Evolutionary conservation across 1,284 basidiomycete genomes (phyloP), one percentile per base, ranked within the genome.

Genomic region (Neonothopanus nambi): DNA sequence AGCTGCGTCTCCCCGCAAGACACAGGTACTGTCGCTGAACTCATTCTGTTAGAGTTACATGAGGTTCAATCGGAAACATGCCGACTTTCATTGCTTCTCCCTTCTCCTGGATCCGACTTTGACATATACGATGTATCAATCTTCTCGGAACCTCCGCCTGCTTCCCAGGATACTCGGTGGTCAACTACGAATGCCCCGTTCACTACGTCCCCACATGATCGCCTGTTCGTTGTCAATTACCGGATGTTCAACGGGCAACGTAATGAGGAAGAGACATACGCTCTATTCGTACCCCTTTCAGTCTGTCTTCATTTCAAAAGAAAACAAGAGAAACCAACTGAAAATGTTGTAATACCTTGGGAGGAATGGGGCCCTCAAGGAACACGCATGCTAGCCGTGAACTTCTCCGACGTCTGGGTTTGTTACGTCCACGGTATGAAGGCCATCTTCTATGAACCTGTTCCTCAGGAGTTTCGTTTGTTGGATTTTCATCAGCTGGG

Each of bases 371-470:
- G 57, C 9, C 39, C 51, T 7, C 17, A 24, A 17, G 44, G 39
- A 20, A 51, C 54, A 35, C 55, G 54, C 17, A 20, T 55, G 13
- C 35, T 57, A 12, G 41, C 23, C 7, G 21, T 52, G 21, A 35
- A 30, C 44, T 48, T 54, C 28, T 46, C 54, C 13, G 55, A 51
- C 18, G 33, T 46, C 23, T 61, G 59, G 59, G 50, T 55, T 18
- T 55, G 50, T 38, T 54, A 48, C 36, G 30, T 58, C 18, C 53
- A 58, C 35, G 57, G 57, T 15, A 40, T 58, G 33, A 47, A 33
- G 33, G 57, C 57, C 11, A 47, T 38, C 13, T 24, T 51, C 12
- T 48, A 51, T 36, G 43, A 51, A 9, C 17, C 38, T 11, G n/a
- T 3, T 36, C 7, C 8, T 15, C 37, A 38, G 23, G 3, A 28